Evolutionary conservation across 768 basidiomycete genomes (phyloP).

Genomic region (Crepidotus variabilis): DNA sequence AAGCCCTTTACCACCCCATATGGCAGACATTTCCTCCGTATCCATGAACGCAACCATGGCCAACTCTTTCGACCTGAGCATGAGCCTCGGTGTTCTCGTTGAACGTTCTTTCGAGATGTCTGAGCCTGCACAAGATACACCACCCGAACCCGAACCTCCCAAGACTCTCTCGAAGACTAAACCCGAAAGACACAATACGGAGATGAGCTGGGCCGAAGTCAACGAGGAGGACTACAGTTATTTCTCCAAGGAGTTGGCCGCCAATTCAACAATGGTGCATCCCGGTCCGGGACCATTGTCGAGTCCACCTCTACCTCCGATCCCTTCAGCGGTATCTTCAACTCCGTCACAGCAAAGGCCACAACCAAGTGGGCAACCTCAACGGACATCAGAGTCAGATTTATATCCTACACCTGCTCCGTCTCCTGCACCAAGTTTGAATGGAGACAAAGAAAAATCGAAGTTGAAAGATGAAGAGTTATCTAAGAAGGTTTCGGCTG

Average conservation of each 20-base stretch:
- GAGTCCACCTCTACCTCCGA: not conserved
- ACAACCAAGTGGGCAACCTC: not conserved
- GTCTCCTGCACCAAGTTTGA: slow-evolving; percentile 3
- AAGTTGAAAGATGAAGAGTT: not conserved
- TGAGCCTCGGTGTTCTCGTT: not conserved
- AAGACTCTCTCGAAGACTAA: not conserved
- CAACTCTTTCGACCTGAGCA: not conserved
- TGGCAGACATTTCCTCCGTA: not conserved
- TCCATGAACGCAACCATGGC: not conserved
- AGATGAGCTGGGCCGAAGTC: slow-evolving; percentile 7
- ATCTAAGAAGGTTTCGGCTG: not conserved
- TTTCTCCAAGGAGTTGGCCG: not conserved
- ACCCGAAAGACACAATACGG: not conserved
- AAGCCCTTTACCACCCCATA: not conserved
- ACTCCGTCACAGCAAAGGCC: not conserved
- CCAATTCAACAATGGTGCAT: not conserved
- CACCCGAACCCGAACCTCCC: not conserved
- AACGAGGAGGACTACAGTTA: slow-evolving; percentile 2
- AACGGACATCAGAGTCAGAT: not conserved
- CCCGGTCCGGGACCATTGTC: not conserved
- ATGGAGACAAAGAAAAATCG: not conserved
- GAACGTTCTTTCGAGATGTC: not conserved
- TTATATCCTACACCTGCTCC: slow-evolving; percentile 8
- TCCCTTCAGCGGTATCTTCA: not conserved
- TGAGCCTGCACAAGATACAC: not conserved